These are phyloP conservation scores for Chrysoporthe puriensis DNA, from an alignment of 2,329 filamentous ascomycete species.

Conservation along the genomic window DNA sequence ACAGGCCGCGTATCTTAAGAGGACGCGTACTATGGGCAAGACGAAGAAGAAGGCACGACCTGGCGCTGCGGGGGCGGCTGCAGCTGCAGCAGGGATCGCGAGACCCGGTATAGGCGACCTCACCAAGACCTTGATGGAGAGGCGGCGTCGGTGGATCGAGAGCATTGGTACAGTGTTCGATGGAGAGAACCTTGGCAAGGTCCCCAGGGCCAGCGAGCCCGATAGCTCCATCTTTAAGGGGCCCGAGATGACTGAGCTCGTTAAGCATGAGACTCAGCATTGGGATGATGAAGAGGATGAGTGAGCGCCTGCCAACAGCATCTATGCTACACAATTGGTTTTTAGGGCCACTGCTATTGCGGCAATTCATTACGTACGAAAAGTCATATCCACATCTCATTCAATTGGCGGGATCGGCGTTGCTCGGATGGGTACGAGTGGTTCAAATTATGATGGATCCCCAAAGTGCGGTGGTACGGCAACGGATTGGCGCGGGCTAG, in stretches of 20 bases:
- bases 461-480: neutral
- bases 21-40: constrained; percentile 91
- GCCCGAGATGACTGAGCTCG: constrained; percentile 70
- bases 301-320: neutral
- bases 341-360: neutral
- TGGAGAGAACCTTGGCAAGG: constrained; percentile 73
- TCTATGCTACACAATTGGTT: neutral
- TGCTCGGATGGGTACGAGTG: neutral
- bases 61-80: constrained; percentile 68
- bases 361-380: neutral
- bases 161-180: constrained; percentile 91
- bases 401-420: neutral
- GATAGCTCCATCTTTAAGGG: constrained; percentile 74
- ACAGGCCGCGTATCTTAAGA: constrained; percentile 92
- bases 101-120: constrained; percentile 87
- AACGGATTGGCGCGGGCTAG: neutral
- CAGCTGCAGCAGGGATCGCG: constrained; percentile 63
- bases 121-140: constrained; percentile 90
- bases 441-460: neutral
- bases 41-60: constrained; percentile 86
- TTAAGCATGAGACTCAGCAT: constrained; percentile 76
- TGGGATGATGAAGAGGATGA: constrained; percentile 83
- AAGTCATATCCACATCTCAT: neutral
- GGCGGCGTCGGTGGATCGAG: constrained; percentile 85
- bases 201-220: constrained; percentile 69